Percentiles rank a stretch among this genome's conserved stretches.
Evolutionary conservation across 805 yeast genomes (phyloP).

Genomic region (Scheffersomyces amazonensis): DNA sequence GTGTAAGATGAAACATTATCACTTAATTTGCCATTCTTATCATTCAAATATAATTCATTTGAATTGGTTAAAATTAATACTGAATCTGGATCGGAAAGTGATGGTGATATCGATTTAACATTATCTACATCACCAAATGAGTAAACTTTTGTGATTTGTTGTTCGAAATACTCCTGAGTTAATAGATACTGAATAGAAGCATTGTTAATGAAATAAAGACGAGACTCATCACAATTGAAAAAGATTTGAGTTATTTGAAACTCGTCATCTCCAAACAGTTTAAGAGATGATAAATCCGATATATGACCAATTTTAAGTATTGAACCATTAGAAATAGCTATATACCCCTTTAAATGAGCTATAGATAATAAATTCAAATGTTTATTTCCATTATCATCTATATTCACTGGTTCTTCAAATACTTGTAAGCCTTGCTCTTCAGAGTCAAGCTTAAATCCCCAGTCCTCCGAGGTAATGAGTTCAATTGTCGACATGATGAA

Average conservation of each 20-base stretch:
- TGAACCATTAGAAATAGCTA: slow-evolving; percentile 31
- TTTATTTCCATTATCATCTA: slow-evolving; percentile 8
- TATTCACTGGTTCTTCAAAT: slow-evolving; percentile 23
- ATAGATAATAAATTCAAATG: slow-evolving; percentile 27
- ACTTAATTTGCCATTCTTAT: not conserved
- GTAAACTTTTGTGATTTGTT: not conserved
- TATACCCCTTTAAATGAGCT: slow-evolving; percentile 18
- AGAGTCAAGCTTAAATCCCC: slow-evolving; percentile 33
- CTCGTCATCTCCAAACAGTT: slow-evolving; percentile 1
- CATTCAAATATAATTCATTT: not conserved
- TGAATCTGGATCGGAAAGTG: slow-evolving; percentile 13
- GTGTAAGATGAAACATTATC: slow-evolving; percentile 4
- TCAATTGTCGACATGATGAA: not conserved
- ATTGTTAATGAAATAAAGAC: slow-evolving; percentile 22
- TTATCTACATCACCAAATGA: not conserved
- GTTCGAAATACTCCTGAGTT: not conserved
- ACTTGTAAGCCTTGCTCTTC: slow-evolving; percentile 20
- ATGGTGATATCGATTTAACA: slow-evolving; percentile 15
- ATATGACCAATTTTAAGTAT: slow-evolving; percentile 24
- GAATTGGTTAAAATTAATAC: slow-evolving; percentile 12
- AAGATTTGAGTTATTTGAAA: slow-evolving; percentile 13
- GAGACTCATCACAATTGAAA: slow-evolving; percentile 28
- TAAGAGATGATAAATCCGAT: slow-evolving; percentile 11
- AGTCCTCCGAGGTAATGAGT: slow-evolving; percentile 26
- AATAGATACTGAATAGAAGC: slow-evolving; percentile 5